Base-by-base conservation (phyloP, 768 basidiomycete genomes). In the Russula emetica region DNA sequence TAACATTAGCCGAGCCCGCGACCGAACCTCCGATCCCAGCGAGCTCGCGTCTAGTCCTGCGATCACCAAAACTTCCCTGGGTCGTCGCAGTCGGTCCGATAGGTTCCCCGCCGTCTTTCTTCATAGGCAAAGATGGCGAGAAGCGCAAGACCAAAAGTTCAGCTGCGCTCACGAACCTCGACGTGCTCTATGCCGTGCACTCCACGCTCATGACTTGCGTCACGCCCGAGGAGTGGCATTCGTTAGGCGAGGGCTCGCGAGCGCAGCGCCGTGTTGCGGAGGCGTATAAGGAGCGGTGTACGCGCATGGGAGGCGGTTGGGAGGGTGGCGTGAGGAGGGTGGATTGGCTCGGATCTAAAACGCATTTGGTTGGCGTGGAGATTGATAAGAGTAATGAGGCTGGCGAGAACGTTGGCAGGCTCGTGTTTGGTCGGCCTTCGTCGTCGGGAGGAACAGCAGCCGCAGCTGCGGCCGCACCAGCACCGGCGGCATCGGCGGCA, bases 281-380 rank as follows among this genome's bases (percentile, higher is more conserved):
- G 30, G 85, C 85, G 38, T 88, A 87, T 68, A 83, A 87, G 71
- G 78, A 79, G 66, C 76, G 87, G 36, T 88, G 87, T 63, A 74
- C 76, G 60, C 78, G 77, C 67, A 78, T 82, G 72, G 85, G 85
- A 30, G 85, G 82, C 2, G 85, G 84, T 14, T 86, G 85, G 85
- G 84, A 86, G 30, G 78, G 79, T 22, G 87, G 87, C n/a, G 83
- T 89, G 32, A 79, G 85, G 52, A 75, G 87, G 55, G 72, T 88
- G 16, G 87, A 88, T 74, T 87, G 83, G 80, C 76, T 88, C 51
- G 83, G 83, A 22, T 78, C 80, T 36, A 86, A 84, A 70, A 85
- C 83, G 36, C 74, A 77, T 52, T 71, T 88, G 42, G 76, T 84
- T 36, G 87, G 87, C 28, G 78, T 88, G 64, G 85, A 86, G 69